A percentile compares a stretch with the other conserved stretches of the same genome.
phyloP scores from a whole-genome alignment of 495 filamentous ascomycete genomes.

The Hypoxylon fragiforme region DNA sequence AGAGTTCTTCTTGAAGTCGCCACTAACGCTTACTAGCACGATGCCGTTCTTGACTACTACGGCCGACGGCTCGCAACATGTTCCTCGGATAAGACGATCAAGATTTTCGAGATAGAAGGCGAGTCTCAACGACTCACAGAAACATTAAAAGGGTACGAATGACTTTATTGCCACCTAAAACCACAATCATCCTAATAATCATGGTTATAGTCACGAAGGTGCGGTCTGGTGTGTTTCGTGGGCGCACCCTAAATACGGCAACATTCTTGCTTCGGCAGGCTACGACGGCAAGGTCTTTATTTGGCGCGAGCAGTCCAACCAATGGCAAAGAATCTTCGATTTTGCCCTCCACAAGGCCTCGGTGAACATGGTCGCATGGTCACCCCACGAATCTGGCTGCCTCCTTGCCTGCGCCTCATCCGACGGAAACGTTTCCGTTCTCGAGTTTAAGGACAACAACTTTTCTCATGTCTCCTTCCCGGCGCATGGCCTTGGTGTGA shows the following conservation, averaged over 20 bases:
- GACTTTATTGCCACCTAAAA: neutral
- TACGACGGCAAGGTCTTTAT: constrained; percentile 99
- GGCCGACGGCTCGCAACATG: constrained; percentile 95
- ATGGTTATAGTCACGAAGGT: constrained; percentile 76
- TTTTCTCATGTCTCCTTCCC: constrained; percentile 82
- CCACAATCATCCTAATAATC: constrained; percentile 20
- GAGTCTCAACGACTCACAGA: constrained; percentile 88
- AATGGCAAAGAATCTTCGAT: constrained; percentile 84
- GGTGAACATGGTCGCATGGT: constrained; percentile 95
- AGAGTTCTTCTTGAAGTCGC: neutral
- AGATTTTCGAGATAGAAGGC: constrained; percentile 98
- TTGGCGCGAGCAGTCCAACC: constrained; percentile 82
- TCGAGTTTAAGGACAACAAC: constrained; percentile 96
- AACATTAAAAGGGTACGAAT: constrained; percentile 85
- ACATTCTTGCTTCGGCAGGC: constrained; percentile 89
- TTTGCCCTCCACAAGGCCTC: constrained; percentile 89
- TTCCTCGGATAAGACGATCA: constrained; percentile 97
- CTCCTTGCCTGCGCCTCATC: constrained; percentile 91
- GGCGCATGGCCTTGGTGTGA: constrained; percentile 90
- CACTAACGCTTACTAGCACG: constrained; percentile 65
- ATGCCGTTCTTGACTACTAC: constrained; percentile 98
- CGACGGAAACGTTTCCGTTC: constrained; percentile 88
- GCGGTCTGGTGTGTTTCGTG: constrained; percentile 96
- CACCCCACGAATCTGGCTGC: constrained; percentile 94
- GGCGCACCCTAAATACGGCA: constrained; percentile 98